These are phyloP conservation scores for Baorangia bicolor DNA, from an alignment of 768 basidiomycete species.

Conservation along the genomic window DNA sequence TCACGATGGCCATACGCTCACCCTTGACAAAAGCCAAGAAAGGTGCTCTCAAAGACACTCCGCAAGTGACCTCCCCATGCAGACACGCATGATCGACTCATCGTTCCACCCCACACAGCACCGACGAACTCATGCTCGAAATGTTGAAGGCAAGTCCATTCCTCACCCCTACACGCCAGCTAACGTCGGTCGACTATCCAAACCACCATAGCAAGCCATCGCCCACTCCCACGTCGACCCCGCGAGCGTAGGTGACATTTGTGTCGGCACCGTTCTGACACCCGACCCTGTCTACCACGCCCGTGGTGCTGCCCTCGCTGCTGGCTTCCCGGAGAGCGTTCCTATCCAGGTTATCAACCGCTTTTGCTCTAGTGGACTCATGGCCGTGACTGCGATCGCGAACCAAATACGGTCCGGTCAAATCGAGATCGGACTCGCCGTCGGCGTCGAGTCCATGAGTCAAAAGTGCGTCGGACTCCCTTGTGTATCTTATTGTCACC, in stretches of 20 bases:
- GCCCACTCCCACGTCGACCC: slow-evolving; percentile 60
- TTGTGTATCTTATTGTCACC: background rate
- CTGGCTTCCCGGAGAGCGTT: slow-evolving; percentile 76
- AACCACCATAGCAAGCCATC: slow-evolving; percentile 51
- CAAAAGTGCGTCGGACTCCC: slow-evolving; percentile 48
- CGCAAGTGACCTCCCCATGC: slow-evolving; percentile 35
- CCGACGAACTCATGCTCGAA: slow-evolving; percentile 77
- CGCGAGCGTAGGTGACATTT: slow-evolving; percentile 68
- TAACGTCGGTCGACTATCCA: background rate
- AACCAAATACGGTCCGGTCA: slow-evolving; percentile 78
- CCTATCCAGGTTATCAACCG: slow-evolving; percentile 76
- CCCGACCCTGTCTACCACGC: slow-evolving; percentile 67
- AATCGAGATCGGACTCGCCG: slow-evolving; percentile 74
- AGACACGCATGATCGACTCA: slow-evolving; percentile 4
- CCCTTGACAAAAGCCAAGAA: slow-evolving; percentile 76
- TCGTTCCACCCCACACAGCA: slow-evolving; percentile 39
- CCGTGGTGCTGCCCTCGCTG: slow-evolving; percentile 71
- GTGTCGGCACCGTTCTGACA: slow-evolving; percentile 74
- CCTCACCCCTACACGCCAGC: background rate
- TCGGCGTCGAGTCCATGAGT: slow-evolving; percentile 89
- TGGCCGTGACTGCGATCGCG: slow-evolving; percentile 75
- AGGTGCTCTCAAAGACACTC: slow-evolving; percentile 71
- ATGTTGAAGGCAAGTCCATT: slow-evolving; percentile 62
- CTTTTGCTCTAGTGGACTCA: slow-evolving; percentile 84
- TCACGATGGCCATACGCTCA: slow-evolving; percentile 77